Base-by-base conservation (phyloP, 768 basidiomycete genomes). In the Auricularia sp. region DNA sequence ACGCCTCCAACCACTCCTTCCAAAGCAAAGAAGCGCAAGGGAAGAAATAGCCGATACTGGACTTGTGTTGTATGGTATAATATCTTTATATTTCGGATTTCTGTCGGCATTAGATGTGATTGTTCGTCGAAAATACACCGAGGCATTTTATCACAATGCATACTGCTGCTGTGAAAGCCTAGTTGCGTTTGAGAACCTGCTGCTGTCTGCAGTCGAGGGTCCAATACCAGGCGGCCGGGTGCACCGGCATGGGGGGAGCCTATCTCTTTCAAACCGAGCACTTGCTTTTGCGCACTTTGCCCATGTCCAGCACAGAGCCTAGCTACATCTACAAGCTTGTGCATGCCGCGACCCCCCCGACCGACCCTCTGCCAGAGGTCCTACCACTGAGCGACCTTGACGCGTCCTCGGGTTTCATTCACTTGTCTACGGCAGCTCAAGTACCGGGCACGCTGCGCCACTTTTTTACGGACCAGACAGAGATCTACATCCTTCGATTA, bases 321-420 rank as follows among this genome's bases (percentile, higher is more conserved):
- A 79, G 75, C 2, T 85, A 84, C 72, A 62, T 87, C 66, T 88
- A 87, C 77, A 88, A 87, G 68, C 79, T 88, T 65, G 72, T 86
- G 36, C 75, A 79, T 12, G 69, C 75, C 44, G 74, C 78, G 8
- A 67, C 77, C 8, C 73, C 80, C n/a, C 68, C 74, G 36, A 71
- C 77, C 2, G 70, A 71, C 6, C 74, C 74, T 1, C 72, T 85
- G 14, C 83, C 84, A 6, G 71, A 74, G 2, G 69, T 66, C 3
- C 76, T 86, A 34, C 83, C 83, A 21, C 69, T 85, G 54, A 84
- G 82, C 65, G 68, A 74, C 18, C 72, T 86, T 14, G 84, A 86
- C 66, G 62, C 71, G 44, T 61, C 66, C 3, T 78, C 78, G 7
- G 79, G 79, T 0, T 85, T 84, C 67, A 77, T 85, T 66, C 84